Evolutionary conservation across 148 eudicot species (phyloP), one percentile per base, ranked within the genome.

Genomic region (Diospyros lotus): DNA sequence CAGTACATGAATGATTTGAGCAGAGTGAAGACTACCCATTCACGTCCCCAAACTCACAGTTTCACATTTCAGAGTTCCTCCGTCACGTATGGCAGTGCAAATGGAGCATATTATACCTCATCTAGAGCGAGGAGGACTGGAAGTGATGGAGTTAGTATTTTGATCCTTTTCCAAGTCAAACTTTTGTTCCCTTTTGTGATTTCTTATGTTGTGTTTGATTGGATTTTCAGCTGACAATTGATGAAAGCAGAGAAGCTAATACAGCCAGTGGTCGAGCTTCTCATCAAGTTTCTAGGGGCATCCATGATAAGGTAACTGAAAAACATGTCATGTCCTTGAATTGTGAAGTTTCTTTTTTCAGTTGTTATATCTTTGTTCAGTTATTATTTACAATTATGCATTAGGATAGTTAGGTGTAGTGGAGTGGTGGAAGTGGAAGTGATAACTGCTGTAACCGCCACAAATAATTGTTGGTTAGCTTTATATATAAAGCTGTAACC

Each of bases 231-330:
- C 79, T 92, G 78, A 82, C 84, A 42, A 75, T 92, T 70, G 97
- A 92, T 69, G 98, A 94, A 78, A 55, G 77, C n/a, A 94, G 90
- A 84, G 97, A 92, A 89, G 98, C 97, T 72, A 90, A 94, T 83
- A 83, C 89, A 52, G 77, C 87, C 61, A 87, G 88, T 76, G 85
- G 98, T 75, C 89, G 84, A 85, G 98, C 98, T 64, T 73, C 81
- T 78, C 98, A 94, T 81, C 87, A 85, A 80, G 75, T 94, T 77
- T 90, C 89, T 10, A 89, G 90, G 81, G 98, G 96, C 64, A 84
- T 92, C 61, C 84, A 89, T 77, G 82, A 87, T 51, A 92, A 92
- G 97, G 98, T 94, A 85, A 51, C 55, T 28, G 28, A 28, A 28
- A 28, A 28, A 28, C 28, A 28, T 28, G 28, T 28, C 28, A 28